These are phyloP conservation scores for Trapa incisa DNA, from an alignment of 345 rosid genomes.

Conservation along the genomic window DNA sequence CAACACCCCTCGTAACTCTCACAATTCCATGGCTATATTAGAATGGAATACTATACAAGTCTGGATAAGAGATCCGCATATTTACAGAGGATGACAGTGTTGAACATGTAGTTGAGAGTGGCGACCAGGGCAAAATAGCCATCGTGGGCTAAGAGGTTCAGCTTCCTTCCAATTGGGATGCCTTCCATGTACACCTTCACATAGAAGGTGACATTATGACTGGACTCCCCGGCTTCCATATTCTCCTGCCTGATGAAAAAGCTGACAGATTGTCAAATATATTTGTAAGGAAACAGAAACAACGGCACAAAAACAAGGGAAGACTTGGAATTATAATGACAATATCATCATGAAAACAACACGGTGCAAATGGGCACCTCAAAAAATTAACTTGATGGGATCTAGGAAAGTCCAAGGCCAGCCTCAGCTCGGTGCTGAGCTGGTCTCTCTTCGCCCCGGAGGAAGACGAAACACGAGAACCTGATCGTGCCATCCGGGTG, in stretches of 20 bases:
- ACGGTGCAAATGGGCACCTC: not conserved
- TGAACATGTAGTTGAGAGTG: constrained; percentile 77
- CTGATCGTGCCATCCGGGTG: constrained; percentile 26
- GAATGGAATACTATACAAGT: too few species aligned
- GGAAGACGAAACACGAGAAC: not conserved
- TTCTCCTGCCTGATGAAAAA: too few species aligned
- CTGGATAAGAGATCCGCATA: too few species aligned
- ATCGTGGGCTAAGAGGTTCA: constrained; percentile 62
- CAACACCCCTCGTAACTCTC: not conserved
- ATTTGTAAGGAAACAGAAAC: too few species aligned
- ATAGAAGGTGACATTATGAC: constrained; percentile 48
- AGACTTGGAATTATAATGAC: too few species aligned
- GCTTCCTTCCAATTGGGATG: constrained; percentile 84
- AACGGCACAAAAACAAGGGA: too few species aligned
- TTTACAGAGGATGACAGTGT: constrained; percentile 55
- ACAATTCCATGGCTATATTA: too few species aligned
- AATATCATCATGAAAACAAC: too few species aligned
- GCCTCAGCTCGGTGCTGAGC: constrained; percentile 68
- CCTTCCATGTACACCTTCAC: constrained; percentile 99
- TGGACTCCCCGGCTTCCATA: constrained; percentile 49
- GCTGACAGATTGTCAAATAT: not conserved
- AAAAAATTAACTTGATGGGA: constrained; percentile 5
- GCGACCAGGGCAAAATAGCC: constrained; percentile 57
- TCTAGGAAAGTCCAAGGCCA: constrained; percentile 37
- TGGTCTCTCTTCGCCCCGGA: constrained; percentile 20